These are phyloP conservation scores for Boletus patriciae DNA, from an alignment of 768 basidiomycete genomes.

Conservation along the genomic window DNA sequence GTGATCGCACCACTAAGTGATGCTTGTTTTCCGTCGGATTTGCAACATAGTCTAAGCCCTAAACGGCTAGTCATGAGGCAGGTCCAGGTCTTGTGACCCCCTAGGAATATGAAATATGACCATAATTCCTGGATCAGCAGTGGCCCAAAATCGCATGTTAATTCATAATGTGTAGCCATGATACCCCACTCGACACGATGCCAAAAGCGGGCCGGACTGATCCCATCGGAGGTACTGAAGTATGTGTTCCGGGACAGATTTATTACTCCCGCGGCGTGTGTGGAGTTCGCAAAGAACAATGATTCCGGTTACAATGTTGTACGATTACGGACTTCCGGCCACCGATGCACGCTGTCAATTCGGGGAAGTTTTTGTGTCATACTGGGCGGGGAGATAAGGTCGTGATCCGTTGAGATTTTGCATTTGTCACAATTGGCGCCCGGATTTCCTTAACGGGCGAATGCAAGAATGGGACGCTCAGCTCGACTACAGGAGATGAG, in stretches of 20 bases:
- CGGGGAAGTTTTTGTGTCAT: conserved; percentile 9
- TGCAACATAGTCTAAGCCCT: conserved; percentile 2
- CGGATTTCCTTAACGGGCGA: conserved; percentile 6
- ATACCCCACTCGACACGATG: neutral
- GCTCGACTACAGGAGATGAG: neutral
- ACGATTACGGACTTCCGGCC: conserved; percentile 19
- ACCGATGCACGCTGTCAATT: conserved; percentile 16
- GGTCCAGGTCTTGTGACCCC: neutral
- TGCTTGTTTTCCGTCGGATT: conserved; percentile 4
- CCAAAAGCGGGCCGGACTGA: conserved; percentile 2
- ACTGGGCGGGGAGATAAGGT: conserved; percentile 31
- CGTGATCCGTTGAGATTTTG: conserved; percentile 31
- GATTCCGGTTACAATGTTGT: conserved; percentile 1
- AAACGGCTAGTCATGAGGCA: neutral
- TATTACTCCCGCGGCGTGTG: conserved; percentile 30
- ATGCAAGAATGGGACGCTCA: neutral
- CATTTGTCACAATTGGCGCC: neutral
- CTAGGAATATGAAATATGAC: conserved; percentile 4
- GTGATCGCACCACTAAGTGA: conserved; percentile 1
- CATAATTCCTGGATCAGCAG: neutral
- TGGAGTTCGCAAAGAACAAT: conserved; percentile 21
- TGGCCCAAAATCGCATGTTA: neutral
- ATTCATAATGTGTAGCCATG: neutral
- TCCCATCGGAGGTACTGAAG: conserved; percentile 7
- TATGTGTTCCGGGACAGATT: conserved; percentile 14